A percentile compares a stretch with the other conserved stretches of the same genome.
phyloP scores from a whole-genome alignment of 2,329 filamentous ascomycete genomes.

The Curvularia hawaiiensis region DNA sequence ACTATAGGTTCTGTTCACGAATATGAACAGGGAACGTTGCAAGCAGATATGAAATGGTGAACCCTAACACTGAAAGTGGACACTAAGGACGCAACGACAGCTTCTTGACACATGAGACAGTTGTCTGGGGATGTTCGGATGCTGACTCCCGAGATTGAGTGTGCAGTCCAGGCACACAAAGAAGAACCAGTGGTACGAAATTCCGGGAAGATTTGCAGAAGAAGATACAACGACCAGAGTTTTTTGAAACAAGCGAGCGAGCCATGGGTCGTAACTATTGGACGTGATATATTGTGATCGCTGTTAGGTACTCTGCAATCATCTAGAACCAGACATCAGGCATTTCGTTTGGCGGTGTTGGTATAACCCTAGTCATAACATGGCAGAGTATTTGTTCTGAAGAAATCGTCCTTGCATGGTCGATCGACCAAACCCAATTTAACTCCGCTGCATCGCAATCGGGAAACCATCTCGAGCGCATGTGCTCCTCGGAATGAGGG shows the following conservation, averaged over 20 bases:
- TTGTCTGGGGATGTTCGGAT: not conserved
- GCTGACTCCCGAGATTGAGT: not conserved
- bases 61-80: constrained; percentile 3
- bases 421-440: not conserved
- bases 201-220: not conserved
- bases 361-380: not conserved
- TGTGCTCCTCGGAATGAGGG: not conserved
- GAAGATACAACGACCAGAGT: not conserved
- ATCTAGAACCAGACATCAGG: not conserved
- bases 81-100: not conserved
- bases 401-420: not conserved
- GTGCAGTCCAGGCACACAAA: not conserved
- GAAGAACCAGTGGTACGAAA: not conserved
- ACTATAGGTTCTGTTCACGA: not conserved
- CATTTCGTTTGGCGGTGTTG: not conserved
- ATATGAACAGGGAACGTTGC: not conserved
- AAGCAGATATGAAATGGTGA: not conserved
- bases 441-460: not conserved
- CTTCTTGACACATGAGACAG: not conserved
- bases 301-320: not conserved
- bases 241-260: not conserved
- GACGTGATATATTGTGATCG: not conserved
- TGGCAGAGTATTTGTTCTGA: not conserved
- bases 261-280: not conserved
- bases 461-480: not conserved